Evolutionary conservation across 208 protist species (phyloP).

Genomic region (Strigomonas culicis): DNA sequence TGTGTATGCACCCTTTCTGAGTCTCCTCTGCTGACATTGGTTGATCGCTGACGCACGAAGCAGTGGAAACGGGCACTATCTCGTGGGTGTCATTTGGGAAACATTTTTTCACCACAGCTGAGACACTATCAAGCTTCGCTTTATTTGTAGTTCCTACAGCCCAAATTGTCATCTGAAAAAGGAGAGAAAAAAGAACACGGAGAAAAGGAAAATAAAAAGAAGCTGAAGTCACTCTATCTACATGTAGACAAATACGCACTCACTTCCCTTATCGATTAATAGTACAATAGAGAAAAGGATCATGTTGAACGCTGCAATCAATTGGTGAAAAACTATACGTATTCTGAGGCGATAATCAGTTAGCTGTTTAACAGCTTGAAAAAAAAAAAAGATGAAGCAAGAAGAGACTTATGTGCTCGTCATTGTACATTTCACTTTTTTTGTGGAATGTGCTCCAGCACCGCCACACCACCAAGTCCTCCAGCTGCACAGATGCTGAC

Average conservation of each 20-base stretch:
- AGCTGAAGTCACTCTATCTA: no score
- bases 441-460: slow-evolving; percentile 66
- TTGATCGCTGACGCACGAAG: slow-evolving; percentile 56
- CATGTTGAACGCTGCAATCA: no score
- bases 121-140: slow-evolving; percentile 61
- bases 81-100: slow-evolving; percentile 50
- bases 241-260: no score
- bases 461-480: slow-evolving; percentile 65
- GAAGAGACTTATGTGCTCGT: not conserved
- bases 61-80: slow-evolving; percentile 35
- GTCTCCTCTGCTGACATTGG: slow-evolving; percentile 80
- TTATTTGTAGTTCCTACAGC: slow-evolving; percentile 76
- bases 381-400: not conserved
- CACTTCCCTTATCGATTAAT: no score
- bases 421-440: slow-evolving; percentile 13
- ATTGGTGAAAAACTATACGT: no score
- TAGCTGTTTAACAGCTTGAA: no score
- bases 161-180: slow-evolving; percentile 31
- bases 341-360: no score
- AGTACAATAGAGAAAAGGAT: no score
- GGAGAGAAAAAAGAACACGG: not conserved
- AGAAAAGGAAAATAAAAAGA: not conserved
- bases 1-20: slow-evolving; percentile 38
- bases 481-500: slow-evolving; percentile 89
- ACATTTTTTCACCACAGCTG: slow-evolving; percentile 35